Conservation (phyloP, 257 asterid species). For the Solanum lignicaule region DNA sequence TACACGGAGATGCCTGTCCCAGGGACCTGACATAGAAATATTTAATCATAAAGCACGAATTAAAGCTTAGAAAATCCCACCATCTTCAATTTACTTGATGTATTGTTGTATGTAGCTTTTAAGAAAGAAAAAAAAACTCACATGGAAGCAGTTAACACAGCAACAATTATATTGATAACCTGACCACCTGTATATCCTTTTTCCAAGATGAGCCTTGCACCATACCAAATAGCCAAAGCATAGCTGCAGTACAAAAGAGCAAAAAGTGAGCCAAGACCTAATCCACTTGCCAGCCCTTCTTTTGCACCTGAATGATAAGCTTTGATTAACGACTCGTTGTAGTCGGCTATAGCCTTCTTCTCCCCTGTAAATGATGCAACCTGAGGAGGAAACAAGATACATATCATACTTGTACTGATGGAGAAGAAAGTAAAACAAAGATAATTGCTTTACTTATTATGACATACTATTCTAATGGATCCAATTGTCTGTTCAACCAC, state of each 20-base stretch:
- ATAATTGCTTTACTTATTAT: not conserved
- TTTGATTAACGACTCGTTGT: constrained; percentile 38
- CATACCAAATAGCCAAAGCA: constrained; percentile 79
- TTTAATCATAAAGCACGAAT: not conserved
- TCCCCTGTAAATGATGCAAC: constrained; percentile 80
- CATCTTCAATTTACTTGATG: not conserved
- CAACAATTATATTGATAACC: constrained; percentile 45
- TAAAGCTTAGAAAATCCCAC: not conserved
- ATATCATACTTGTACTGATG: not conserved
- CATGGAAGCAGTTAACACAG: constrained; percentile 72
- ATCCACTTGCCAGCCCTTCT: constrained; percentile 62
- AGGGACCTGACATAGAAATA: not conserved
- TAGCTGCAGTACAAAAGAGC: constrained; percentile 59
- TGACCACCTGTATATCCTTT: constrained; percentile 59
- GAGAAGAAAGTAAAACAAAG: not conserved
- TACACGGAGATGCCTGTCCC: constrained; percentile 53
- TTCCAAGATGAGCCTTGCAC: constrained; percentile 47
- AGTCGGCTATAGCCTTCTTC: constrained; percentile 50
- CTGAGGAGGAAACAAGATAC: constrained; percentile 17
- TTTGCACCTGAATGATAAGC: constrained; percentile 62
- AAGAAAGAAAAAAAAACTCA: constrained; percentile 17
- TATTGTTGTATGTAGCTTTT: not conserved
- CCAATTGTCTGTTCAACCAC: constrained; percentile 82
- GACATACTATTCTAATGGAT: constrained; percentile 62
- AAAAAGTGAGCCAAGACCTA: constrained; percentile 64